phyloP scores from a whole-genome alignment of 169 alveolate genomes.

The Cryptosporidium ubiquitum region DNA sequence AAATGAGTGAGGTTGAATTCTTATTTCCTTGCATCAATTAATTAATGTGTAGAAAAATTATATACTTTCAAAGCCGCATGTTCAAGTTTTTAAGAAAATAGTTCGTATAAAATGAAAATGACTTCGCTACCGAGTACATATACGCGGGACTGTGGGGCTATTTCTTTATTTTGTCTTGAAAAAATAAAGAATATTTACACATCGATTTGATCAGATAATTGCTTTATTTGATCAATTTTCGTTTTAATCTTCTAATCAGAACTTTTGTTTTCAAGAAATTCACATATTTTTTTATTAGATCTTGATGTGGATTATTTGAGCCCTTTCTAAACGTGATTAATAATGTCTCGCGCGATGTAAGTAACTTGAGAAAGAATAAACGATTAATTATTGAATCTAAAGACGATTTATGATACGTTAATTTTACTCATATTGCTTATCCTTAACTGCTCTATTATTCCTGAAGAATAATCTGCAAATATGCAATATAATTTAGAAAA shows the following conservation, averaged over 20 bases:
- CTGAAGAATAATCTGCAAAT: neutral
- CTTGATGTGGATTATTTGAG: neutral
- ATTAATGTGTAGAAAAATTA: neutral
- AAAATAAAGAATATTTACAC: no score
- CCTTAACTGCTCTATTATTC: neutral
- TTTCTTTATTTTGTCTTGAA: neutral
- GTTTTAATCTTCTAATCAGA: neutral
- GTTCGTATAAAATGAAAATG: neutral
- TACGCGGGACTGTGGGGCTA: neutral
- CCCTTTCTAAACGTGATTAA: neutral
- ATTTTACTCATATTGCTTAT: neutral
- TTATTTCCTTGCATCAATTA: neutral
- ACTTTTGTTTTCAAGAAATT: neutral
- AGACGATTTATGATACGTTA: neutral
- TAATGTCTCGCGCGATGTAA: slow-evolving; percentile 1
- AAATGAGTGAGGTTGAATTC: neutral
- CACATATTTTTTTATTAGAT: neutral
- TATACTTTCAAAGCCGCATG: neutral
- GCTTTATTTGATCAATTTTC: neutral
- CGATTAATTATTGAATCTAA: neutral
- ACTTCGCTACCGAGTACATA: neutral
- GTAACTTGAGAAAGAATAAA: neutral
- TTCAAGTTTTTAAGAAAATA: no score
- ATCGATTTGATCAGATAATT: no score
- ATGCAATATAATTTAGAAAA: neutral